Percentiles rank a stretch among this genome's conserved stretches.
phyloP scores from a whole-genome alignment of 177 flowering plant genomes.

The Vitis hybrid region DNA sequence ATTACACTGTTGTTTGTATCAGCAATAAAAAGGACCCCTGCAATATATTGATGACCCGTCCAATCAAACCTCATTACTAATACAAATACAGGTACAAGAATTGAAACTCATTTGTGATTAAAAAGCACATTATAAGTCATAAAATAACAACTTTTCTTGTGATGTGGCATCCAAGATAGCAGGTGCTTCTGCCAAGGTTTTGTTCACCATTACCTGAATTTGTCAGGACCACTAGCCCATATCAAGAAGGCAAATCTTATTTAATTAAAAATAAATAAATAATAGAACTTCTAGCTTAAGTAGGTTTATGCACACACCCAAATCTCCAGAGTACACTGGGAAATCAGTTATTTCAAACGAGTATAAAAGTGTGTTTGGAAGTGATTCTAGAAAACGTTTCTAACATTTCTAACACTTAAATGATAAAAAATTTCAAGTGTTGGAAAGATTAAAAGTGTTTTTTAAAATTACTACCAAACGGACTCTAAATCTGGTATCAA shows the following conservation, averaged over 20 bases:
- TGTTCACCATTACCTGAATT: neutral
- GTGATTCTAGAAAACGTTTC: too few relatives aligned
- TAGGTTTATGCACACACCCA: too few relatives aligned
- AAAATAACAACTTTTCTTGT: neutral
- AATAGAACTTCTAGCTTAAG: too few relatives aligned
- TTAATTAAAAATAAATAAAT: too few relatives aligned
- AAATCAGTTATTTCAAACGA: too few relatives aligned
- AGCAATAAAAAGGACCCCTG: slow-evolving; percentile 76
- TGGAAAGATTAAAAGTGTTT: too few relatives aligned
- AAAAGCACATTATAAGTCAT: neutral
- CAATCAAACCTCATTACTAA: neutral
- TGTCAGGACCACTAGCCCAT: neutral
- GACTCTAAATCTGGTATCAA: neutral
- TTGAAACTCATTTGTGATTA: neutral
- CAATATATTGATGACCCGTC: slow-evolving; percentile 16
- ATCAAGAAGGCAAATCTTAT: neutral
- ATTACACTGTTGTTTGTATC: slow-evolving; percentile 92
- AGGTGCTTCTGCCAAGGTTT: neutral
- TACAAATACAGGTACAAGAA: neutral
- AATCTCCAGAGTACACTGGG: too few relatives aligned
- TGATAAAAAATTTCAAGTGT: too few relatives aligned
- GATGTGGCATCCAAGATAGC: too few relatives aligned
- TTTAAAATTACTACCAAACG: too few relatives aligned
- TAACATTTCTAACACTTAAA: too few relatives aligned
- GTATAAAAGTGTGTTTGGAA: neutral